These are phyloP conservation scores for Gaeumannomyces sp. DNA, from an alignment of 2,329 filamentous ascomycete genomes.

Conservation along the genomic window DNA sequence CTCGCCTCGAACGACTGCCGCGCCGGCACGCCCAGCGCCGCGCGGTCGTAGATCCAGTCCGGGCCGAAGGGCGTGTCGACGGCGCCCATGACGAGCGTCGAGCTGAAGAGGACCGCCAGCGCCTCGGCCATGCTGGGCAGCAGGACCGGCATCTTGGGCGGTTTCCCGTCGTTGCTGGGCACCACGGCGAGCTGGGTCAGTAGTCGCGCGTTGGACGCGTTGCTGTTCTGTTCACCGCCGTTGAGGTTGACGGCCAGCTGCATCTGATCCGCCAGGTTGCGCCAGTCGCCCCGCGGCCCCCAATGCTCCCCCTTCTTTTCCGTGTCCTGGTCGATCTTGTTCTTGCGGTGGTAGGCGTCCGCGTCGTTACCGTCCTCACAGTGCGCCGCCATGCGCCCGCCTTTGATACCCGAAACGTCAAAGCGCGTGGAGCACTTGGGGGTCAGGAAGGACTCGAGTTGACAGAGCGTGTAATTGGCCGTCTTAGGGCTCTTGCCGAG, in stretches of 20 bases:
- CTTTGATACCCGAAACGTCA: slow-evolving; percentile 47
- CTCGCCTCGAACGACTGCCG: slow-evolving; percentile 56
- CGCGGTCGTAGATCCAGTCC: slow-evolving; percentile 40
- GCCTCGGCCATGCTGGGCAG: slow-evolving; percentile 69
- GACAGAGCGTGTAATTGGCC: slow-evolving; percentile 59
- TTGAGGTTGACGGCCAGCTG: slow-evolving; percentile 47
- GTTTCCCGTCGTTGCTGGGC: background rate
- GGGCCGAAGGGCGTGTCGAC: slow-evolving; percentile 55
- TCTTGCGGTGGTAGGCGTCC: slow-evolving; percentile 43
- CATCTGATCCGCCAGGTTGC: slow-evolving; percentile 49
- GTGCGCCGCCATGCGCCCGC: slow-evolving; percentile 51
- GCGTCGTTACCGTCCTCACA: slow-evolving; percentile 53
- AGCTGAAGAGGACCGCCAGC: slow-evolving; percentile 62
- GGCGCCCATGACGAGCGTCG: slow-evolving; percentile 57
- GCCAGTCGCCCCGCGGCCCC: slow-evolving; percentile 42
- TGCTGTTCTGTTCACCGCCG: slow-evolving; percentile 45
- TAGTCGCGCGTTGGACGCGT: slow-evolving; percentile 54
- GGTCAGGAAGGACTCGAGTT: slow-evolving; percentile 57
- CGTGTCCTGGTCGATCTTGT: slow-evolving; percentile 24
- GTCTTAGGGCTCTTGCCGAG: slow-evolving; percentile 43
- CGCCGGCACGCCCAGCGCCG: slow-evolving; percentile 36
- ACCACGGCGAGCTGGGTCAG: slow-evolving; percentile 47
- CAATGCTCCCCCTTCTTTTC: slow-evolving; percentile 14
- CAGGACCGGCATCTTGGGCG: slow-evolving; percentile 35
- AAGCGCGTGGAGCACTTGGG: slow-evolving; percentile 61